Base-by-base conservation (phyloP, 768 basidiomycete genomes). In the Lanmaoa rubissima region DNA sequence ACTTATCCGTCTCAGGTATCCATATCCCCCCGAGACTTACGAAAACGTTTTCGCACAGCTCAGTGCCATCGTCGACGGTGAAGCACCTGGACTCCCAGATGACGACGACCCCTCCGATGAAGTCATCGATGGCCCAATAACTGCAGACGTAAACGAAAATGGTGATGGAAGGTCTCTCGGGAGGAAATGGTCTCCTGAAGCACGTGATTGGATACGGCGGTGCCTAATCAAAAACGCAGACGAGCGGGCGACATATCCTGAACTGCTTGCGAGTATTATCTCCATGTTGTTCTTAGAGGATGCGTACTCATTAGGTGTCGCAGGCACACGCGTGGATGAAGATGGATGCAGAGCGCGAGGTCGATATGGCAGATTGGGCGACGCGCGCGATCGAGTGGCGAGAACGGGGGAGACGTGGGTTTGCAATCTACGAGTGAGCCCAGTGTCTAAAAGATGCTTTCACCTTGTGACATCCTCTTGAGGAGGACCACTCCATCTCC, bases 21-120 rank as follows among this genome's bases (percentile, higher is more conserved):
- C 96, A 2, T 99, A 97, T 68, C 96, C 96, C 32, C 95, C 95
- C 28, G 95, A 98, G 76, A 96, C 94, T 8, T 99, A 97, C 71
- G 84, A 86, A 56, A 98, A 98, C 70, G 94, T 98, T 16, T 97
- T 99, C 74, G 96, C 95, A 2, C 96, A 99, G 69, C 76, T 90
- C 40, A 92, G 88, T n/a, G 95, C 96, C 4, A 99, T 99, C 59
- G 94, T 99, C 3, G 87, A 97, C 61, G 96, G 94, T 1, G 91
- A 94, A 54, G 89, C 94, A 11, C 96, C 96, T 5, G 85, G 84
- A 36, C 75, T 99, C 34, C 95, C 95, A 0, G 83, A 82, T 19
- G 80, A 84, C 1, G 76, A 76, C 1, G 64, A 61, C 17, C 43
- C 24, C 10, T 42, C 45, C 21, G 57, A 59, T 14, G 71, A 65